phyloP scores from a whole-genome alignment of 345 rosid genomes.

The Turnera subulata region DNA sequence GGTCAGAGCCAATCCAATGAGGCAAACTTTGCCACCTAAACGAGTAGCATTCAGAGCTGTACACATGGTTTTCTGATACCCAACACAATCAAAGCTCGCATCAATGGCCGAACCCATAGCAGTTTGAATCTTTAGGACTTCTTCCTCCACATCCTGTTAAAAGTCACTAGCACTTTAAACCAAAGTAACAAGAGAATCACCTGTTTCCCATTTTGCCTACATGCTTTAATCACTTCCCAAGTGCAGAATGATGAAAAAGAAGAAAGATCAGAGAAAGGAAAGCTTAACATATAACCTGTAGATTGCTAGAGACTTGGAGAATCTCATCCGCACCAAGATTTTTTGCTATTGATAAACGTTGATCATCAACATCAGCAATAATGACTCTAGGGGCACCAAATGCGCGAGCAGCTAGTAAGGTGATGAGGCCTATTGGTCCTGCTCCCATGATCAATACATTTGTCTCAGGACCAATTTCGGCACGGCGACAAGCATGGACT shows the following conservation, averaged over 20 bases:
- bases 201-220: too few species aligned
- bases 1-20: slow-evolving; percentile 68
- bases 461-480: slow-evolving; percentile 66
- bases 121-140: slow-evolving; percentile 52
- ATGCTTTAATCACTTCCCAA: too few species aligned
- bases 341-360: slow-evolving; percentile 68
- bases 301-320: slow-evolving; percentile 58
- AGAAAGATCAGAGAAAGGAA: background rate
- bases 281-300: slow-evolving; percentile 39
- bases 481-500: slow-evolving; percentile 91
- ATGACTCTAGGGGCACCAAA: slow-evolving; percentile 80
- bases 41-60: slow-evolving; percentile 69
- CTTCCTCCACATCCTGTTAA: slow-evolving; percentile 57
- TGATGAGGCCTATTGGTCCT: slow-evolving; percentile 94
- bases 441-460: slow-evolving; percentile 74
- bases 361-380: slow-evolving; percentile 71
- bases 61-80: slow-evolving; percentile 82
- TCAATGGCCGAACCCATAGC: slow-evolving; percentile 59
- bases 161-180: background rate
- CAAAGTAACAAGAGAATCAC: background rate
- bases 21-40: slow-evolving; percentile 95
- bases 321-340: slow-evolving; percentile 61
- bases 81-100: slow-evolving; percentile 87
- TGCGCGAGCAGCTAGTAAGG: slow-evolving; percentile 83
- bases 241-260: background rate